Evolutionary conservation across 768 basidiomycete genomes (phyloP).

Genomic region (Podaxis sp.): DNA sequence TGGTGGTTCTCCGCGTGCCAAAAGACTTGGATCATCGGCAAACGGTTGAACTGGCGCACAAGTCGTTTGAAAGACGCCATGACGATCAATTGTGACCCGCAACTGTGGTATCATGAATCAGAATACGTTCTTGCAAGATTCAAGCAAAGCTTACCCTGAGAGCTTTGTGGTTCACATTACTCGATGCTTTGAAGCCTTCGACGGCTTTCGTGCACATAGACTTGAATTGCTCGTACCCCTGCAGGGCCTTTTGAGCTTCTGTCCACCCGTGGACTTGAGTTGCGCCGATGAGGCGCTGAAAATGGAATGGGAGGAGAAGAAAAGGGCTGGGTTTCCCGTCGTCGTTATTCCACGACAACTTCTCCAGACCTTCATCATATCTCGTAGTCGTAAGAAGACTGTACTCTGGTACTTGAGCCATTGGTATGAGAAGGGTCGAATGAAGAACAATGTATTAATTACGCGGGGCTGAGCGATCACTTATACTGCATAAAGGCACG

Average conservation of each 20-base stretch:
- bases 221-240: constrained; percentile 43
- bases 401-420: constrained; percentile 19
- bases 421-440: neutral
- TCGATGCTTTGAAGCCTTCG: constrained; percentile 22
- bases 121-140: constrained; percentile 13
- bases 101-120: constrained; percentile 35
- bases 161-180: constrained; percentile 22
- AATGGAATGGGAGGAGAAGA: constrained; percentile 61
- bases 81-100: constrained; percentile 45
- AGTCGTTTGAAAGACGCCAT: constrained; percentile 22
- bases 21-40: constrained; percentile 38
- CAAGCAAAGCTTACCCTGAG: constrained; percentile 29
- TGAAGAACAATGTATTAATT: neutral
- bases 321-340: constrained; percentile 54
- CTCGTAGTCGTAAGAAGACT: constrained; percentile 55
- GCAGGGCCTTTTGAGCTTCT: constrained; percentile 25
- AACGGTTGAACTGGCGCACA: constrained; percentile 24
- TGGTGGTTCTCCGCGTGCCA: constrained; percentile 34
- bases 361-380: constrained; percentile 52
- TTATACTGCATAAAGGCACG: neutral
- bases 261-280: constrained; percentile 53
- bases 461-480: neutral
- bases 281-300: constrained; percentile 57
- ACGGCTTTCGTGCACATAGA: constrained; percentile 47
- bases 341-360: constrained; percentile 58